phyloP scores from a whole-genome alignment of 371 early-diverging fungal species.

The Nematocida ausubeli region DNA sequence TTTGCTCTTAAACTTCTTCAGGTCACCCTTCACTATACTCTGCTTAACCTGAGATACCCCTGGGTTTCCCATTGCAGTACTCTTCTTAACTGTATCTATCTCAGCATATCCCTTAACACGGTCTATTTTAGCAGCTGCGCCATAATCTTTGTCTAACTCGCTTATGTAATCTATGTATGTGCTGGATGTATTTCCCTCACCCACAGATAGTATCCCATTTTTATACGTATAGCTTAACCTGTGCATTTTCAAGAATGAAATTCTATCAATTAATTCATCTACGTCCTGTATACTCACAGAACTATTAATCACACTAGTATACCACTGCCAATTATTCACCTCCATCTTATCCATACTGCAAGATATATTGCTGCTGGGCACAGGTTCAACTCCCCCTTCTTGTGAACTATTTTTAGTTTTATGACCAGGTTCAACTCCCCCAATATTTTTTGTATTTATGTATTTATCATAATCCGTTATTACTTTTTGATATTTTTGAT shows the following conservation, averaged over 20 bases:
- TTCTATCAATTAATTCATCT: background rate
- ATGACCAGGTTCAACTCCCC: background rate
- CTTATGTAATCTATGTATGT: constrained; percentile 35
- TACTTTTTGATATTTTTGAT: constrained; percentile 31
- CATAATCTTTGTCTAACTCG: constrained; percentile 13
- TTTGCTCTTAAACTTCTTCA: background rate
- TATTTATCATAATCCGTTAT: constrained; percentile 48
- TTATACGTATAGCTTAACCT: background rate
- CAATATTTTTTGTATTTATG: background rate
- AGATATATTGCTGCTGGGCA: too few species aligned
- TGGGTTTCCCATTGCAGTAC: background rate
- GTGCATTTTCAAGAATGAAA: constrained; percentile 38
- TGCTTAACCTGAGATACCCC: background rate
- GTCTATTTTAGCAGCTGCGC: background rate
- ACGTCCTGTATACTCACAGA: background rate
- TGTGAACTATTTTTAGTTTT: background rate
- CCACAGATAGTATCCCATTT: constrained; percentile 7
- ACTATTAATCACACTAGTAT: background rate
- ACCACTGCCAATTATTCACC: constrained; percentile 6
- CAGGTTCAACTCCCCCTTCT: background rate
- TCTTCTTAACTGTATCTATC: background rate
- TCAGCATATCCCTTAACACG: background rate
- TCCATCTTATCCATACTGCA: too few species aligned
- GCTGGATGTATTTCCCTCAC: background rate
- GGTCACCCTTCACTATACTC: background rate